Base-by-base conservation (phyloP, 2,329 filamentous ascomycete genomes). In the Neonectria sp. region DNA sequence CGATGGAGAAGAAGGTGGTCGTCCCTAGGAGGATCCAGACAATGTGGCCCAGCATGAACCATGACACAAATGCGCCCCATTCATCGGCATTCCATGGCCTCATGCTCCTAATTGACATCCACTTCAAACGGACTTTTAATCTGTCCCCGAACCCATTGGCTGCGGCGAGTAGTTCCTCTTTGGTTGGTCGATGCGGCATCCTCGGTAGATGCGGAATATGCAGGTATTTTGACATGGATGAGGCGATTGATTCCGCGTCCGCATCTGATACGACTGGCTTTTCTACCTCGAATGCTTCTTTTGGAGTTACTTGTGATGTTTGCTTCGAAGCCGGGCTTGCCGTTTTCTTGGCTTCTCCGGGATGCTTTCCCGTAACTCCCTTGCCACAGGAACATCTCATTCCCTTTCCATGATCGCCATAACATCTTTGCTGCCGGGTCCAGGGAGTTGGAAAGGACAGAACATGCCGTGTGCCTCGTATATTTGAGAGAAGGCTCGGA, bases 21-120 rank as follows among this genome's bases (percentile, higher is more conserved):
- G 96, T 99, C 60, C 96, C 96, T 33, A 98, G 88, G n/a, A 98
- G 88, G 73, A 99, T 90, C 96, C 96, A 99, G 12, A 97, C 89
- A 9, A 99, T 86, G 80, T 99, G 96, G 0, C 95, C 96, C 60
- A 98, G 87, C 69, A 98, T 88, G 69, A 99, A 92, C 95, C 95
- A 98, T 2, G 96, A 98, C 60, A 87, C 90, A 70, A 99, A 95
- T 4, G 96, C 96, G 52, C 95, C 93, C 86, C 97, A 98, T 82
- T 99, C 96, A 79, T 99, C 96, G 25, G 92, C 89, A 80, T 97
- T 99, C 89, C 96, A 99, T 0, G 96, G 96, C 43, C 96, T 89
- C 79, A 93, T 93, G 79, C 95, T 97, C 77, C 95, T 88, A 75
- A 99, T 99, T 3, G 96, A 97, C 75, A 96, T 92, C 96, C 96